A percentile compares a stretch with the other conserved stretches of the same genome.
phyloP scores from a whole-genome alignment of 2,329 filamentous ascomycete genomes.

The Orbilia brochopaga region DNA sequence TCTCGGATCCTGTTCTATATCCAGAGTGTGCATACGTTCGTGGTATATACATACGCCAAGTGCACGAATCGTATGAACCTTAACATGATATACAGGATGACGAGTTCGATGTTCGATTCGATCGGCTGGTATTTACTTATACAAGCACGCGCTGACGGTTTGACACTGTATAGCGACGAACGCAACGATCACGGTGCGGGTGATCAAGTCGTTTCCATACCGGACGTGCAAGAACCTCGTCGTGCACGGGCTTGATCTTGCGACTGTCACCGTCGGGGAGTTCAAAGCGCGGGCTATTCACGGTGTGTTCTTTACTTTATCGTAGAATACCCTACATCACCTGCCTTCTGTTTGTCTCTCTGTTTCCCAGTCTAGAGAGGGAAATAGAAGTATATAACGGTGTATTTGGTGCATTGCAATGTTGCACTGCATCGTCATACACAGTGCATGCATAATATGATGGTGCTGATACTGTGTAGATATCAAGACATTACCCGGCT shows the following conservation, averaged over 20 bases:
- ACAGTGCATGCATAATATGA: not conserved
- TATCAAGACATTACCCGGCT: conserved; percentile 40
- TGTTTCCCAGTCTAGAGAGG: too few species aligned
- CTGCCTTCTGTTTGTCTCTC: too few species aligned
- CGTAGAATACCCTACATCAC: too few species aligned
- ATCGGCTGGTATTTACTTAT: not conserved
- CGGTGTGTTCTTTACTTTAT: conserved; percentile 34
- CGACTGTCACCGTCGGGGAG: conserved; percentile 54
- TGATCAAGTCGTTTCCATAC: conserved; percentile 56
- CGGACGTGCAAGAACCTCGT: conserved; percentile 54
- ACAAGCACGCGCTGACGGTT: too few species aligned
- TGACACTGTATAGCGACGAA: conserved; percentile 41
- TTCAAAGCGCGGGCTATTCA: conserved; percentile 53
- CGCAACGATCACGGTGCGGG: conserved; percentile 55
- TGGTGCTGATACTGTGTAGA: conserved; percentile 17
- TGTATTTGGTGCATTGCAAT: not conserved
- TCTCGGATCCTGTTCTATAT: too few species aligned
- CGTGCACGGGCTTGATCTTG: conserved; percentile 54
- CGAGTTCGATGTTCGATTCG: not conserved
- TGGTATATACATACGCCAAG: not conserved
- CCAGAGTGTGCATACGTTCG: too few species aligned
- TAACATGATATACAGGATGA: too few species aligned
- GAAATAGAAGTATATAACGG: not conserved
- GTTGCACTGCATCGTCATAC: too few species aligned
- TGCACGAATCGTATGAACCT: not conserved